A percentile compares a stretch with the other conserved stretches of the same genome.
Conservation (phyloP, 257 asterid species). For the Gentiana dahurica region DNA sequence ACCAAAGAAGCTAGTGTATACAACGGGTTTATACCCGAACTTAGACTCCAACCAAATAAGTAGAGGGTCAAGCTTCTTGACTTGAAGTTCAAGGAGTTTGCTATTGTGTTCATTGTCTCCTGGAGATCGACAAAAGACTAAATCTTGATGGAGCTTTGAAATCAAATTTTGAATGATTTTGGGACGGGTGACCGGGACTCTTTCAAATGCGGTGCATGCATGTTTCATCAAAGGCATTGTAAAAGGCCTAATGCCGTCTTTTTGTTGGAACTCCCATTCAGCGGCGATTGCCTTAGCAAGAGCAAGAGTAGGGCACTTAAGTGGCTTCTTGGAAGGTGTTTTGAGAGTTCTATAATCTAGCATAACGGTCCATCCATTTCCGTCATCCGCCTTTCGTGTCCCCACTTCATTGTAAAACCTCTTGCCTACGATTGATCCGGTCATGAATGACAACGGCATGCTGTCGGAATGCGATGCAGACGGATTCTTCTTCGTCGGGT, state of each 20-base stretch:
- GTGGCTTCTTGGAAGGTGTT: conserved; percentile 75
- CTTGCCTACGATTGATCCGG: conserved; percentile 93
- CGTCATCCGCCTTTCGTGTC: conserved; percentile 81
- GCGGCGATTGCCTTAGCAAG: conserved; percentile 95
- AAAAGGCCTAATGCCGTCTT: conserved; percentile 90
- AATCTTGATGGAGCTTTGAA: conserved; percentile 69
- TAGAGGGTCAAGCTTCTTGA: conserved; percentile 71
- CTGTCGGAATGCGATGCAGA: conserved; percentile 32
- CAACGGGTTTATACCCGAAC: conserved; percentile 64
- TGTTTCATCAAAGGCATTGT: conserved; percentile 95
- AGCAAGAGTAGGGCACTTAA: conserved; percentile 67
- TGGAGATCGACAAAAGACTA: conserved; percentile 79
- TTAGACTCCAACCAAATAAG: conserved; percentile 77
- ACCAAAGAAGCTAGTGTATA: conserved; percentile 71
- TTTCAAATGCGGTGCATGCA: conserved; percentile 86
- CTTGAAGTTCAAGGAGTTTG: conserved; percentile 61
- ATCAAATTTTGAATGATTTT: conserved; percentile 52
- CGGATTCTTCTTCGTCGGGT: conserved; percentile 25
- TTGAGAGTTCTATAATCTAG: conserved; percentile 89
- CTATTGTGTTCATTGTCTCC: conserved; percentile 47
- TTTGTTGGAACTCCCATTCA: conserved; percentile 94
- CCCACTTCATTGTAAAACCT: conserved; percentile 71
- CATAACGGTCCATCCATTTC: conserved; percentile 88
- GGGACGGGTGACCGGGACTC: conserved; percentile 70
- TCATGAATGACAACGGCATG: conserved; percentile 88